These are phyloP conservation scores for Globisporangium emineosum DNA, from an alignment of 352 stramenopile genomes.

Conservation along the genomic window DNA sequence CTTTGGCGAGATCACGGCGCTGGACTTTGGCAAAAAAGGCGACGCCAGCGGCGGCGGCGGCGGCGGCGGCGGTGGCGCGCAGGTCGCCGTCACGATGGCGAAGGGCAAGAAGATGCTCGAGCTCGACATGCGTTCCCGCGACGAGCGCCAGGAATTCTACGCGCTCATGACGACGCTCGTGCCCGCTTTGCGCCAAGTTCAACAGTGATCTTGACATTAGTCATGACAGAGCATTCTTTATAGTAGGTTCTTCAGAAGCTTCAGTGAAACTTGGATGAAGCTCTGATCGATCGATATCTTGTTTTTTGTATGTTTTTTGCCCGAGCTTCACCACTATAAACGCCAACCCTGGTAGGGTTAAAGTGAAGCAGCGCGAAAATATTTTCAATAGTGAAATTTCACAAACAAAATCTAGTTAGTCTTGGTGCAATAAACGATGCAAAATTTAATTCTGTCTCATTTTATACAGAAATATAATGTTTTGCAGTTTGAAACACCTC, in stretches of 20 bases:
- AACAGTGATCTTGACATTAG: not conserved
- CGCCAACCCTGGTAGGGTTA: no score
- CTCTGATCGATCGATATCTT: no score
- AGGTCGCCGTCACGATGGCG: slow-evolving; percentile 18
- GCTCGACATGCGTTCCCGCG: slow-evolving; percentile 41
- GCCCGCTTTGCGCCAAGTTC: slow-evolving; percentile 18
- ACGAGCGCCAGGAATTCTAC: slow-evolving; percentile 33
- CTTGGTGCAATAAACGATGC: no score
- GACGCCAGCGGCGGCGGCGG: slow-evolving; percentile 7
- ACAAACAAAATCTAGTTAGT: no score
- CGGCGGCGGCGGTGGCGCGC: not conserved
- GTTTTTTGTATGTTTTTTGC: no score
- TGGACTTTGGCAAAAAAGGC: slow-evolving; percentile 28
- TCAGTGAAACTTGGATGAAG: no score
- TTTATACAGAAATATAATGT: no score
- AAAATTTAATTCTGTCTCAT: no score
- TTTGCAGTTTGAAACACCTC: no score
- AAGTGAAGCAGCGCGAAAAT: no score
- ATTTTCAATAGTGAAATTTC: no score
- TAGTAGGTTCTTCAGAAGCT: slow-evolving; percentile 10
- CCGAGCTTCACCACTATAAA: no score
- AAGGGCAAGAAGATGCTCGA: slow-evolving; percentile 31
- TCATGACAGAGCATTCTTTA: slow-evolving; percentile 3
- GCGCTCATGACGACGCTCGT: slow-evolving; percentile 15
- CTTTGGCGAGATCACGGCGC: slow-evolving; percentile 34